Conservation (phyloP, 164 flowering plant genomes). For the Magnolia officinalis region DNA sequence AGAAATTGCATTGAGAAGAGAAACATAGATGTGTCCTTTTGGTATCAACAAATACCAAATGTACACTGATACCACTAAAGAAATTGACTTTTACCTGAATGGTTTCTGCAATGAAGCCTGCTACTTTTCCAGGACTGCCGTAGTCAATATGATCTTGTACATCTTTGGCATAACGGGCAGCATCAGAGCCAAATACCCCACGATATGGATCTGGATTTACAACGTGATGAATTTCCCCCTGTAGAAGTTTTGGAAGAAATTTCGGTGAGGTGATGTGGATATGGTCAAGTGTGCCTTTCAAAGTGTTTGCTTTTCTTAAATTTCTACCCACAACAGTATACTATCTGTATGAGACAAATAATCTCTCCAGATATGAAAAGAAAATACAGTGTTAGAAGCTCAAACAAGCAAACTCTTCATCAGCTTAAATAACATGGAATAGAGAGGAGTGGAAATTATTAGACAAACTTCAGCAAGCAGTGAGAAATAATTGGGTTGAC, state of each 20-base stretch:
- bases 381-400: no score
- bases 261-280: neutral
- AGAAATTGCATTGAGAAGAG: neutral
- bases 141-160: conserved; percentile 89
- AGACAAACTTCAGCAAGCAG: neutral
- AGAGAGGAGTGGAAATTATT: neutral
- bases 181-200: conserved; percentile 86
- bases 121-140: conserved; percentile 91
- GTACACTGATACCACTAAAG: neutral
- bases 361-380: neutral
- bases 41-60: neutral
- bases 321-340: neutral
- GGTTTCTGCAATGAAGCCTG: conserved; percentile 97
- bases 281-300: neutral
- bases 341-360: neutral
- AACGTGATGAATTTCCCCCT: conserved; percentile 98
- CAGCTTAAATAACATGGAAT: neutral
- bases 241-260: conserved; percentile 23
- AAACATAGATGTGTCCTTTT: neutral
- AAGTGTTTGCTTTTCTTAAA: neutral
- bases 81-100: conserved; percentile 57
- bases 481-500: no score
- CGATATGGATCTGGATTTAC: conserved; percentile 92
- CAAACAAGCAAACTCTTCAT: neutral
- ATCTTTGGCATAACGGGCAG: conserved; percentile 66